A percentile compares a stretch with the other conserved stretches of the same genome.
Evolutionary conservation across 179 eudicot genomes (phyloP).

Genomic region (Amaranthus tricolor): DNA sequence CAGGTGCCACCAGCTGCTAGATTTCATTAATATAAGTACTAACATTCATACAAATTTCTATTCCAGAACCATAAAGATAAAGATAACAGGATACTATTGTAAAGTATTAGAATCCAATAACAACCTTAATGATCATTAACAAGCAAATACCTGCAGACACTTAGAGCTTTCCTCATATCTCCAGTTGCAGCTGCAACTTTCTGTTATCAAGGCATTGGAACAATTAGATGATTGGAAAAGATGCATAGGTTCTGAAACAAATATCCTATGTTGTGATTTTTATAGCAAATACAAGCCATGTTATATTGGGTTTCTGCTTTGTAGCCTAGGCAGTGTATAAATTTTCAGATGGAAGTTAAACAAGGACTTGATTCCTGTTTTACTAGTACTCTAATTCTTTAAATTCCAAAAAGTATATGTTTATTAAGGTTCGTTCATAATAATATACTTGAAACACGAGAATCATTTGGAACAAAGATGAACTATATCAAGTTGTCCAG

Average conservation of each 20-base stretch:
- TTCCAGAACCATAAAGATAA: background rate
- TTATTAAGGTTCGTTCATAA: no score
- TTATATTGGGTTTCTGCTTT: background rate
- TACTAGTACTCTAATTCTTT: no score
- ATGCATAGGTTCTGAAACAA: background rate
- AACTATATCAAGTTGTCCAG: no score
- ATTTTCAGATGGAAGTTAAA: background rate
- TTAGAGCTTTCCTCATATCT: conserved; percentile 92
- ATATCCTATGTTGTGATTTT: background rate
- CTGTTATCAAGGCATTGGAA: conserved; percentile 41
- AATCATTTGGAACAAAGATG: no score
- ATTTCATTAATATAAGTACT: background rate
- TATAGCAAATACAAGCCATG: background rate
- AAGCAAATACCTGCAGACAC: conserved; percentile 71
- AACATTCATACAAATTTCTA: background rate
- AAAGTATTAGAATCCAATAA: background rate
- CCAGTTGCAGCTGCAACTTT: conserved; percentile 99
- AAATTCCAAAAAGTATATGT: no score
- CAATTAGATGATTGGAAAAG: conserved; percentile 9
- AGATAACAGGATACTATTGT: background rate
- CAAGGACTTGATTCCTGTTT: background rate
- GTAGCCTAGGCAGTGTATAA: background rate
- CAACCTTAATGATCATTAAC: background rate
- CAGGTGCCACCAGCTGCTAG: background rate
- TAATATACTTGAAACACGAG: no score